These are phyloP conservation scores for Coemansia sp. DNA, from an alignment of 192 early-diverging fungal species.

Conservation along the genomic window DNA sequence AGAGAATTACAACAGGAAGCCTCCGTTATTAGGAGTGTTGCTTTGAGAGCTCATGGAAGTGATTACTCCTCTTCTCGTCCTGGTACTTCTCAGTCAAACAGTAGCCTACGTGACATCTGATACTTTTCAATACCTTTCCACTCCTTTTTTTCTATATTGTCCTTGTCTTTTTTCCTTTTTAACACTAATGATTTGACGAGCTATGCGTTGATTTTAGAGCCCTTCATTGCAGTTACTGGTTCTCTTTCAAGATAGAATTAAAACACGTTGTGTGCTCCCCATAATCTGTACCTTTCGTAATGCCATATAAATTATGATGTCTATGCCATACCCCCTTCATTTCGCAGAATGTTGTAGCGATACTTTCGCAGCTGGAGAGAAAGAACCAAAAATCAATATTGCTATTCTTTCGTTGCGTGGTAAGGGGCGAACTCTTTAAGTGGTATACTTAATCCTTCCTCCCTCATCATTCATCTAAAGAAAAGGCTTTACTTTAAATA, in stretches of 20 bases:
- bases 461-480: background rate
- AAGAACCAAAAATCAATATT: background rate
- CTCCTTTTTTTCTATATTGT: background rate
- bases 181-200: background rate
- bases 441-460: too few relatives aligned
- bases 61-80: constrained; percentile 44
- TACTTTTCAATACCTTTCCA: background rate
- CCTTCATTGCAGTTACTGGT: too few relatives aligned
- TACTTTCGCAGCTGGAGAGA: background rate
- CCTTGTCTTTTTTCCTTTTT: background rate
- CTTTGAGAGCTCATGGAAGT: constrained; percentile 46
- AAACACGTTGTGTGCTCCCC: background rate
- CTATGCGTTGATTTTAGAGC: too few relatives aligned
- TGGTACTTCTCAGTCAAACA: constrained; percentile 16
- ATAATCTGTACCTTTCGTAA: background rate
- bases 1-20: constrained; percentile 48
- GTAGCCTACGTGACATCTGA: background rate
- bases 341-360: background rate
- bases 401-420: background rate
- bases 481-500: background rate
- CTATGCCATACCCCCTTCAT: too few relatives aligned
- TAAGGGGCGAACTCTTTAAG: background rate
- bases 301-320: background rate
- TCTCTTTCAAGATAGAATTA: background rate
- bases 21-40: constrained; percentile 42